Evolutionary conservation across 2,329 filamentous ascomycete species (phyloP).

Genomic region (Botrytis tulipae): DNA sequence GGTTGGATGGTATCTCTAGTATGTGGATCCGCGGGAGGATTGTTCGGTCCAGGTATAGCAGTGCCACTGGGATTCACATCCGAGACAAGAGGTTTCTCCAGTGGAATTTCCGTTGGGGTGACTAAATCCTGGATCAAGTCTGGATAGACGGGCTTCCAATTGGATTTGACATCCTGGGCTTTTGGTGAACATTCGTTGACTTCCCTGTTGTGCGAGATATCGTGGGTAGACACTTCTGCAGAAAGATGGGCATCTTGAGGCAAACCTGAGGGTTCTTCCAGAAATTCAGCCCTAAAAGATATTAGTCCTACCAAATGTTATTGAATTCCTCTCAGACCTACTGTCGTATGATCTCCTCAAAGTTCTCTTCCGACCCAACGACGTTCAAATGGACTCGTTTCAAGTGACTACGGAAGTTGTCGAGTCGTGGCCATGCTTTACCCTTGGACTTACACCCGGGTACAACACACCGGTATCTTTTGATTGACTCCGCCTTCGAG

Average conservation of each 20-base stretch:
- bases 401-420: conserved; percentile 85
- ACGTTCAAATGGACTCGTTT: conserved; percentile 58
- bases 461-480: conserved; percentile 59
- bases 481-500: conserved; percentile 45
- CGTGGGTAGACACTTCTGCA: conserved; percentile 10
- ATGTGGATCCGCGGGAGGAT: conserved; percentile 22
- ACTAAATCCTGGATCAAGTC: conserved; percentile 28
- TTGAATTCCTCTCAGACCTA: conserved; percentile 36
- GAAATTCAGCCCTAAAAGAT: conserved; percentile 28
- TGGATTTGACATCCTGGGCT: conserved; percentile 11
- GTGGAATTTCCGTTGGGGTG: conserved; percentile 21
- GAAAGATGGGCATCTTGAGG: conserved; percentile 18
- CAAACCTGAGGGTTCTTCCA: conserved; percentile 27
- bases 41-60: conserved; percentile 20
- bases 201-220: conserved; percentile 14
- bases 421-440: conserved; percentile 76
- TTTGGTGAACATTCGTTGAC: conserved; percentile 5
- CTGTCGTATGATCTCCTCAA: conserved; percentile 46
- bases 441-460: conserved; percentile 54
- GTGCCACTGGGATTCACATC: conserved; percentile 9
- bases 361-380: conserved; percentile 39
- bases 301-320: conserved; percentile 1
- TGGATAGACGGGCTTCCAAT: conserved; percentile 28
- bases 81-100: conserved; percentile 17
- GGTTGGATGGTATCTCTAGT: conserved; percentile 32